These are phyloP conservation scores for Geotrichum klebahnii DNA, from an alignment of 1,139 yeast genomes.

Conservation along the genomic window DNA sequence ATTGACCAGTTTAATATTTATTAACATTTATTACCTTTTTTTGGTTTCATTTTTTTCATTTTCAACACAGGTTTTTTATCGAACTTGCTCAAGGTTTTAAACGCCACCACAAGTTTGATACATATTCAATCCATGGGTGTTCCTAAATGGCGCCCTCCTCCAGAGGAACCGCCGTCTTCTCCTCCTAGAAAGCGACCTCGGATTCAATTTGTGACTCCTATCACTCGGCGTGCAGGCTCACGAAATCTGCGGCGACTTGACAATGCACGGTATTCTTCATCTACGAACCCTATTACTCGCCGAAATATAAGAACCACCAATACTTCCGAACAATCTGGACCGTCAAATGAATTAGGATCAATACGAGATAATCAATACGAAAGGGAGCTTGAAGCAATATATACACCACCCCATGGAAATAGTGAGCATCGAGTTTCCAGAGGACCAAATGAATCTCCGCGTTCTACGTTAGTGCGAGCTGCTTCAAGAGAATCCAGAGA, in stretches of 20 bases:
- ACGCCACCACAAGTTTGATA: background rate
- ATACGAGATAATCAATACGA: conserved; percentile 8
- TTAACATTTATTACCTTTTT: too few species aligned
- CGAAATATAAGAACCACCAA: background rate
- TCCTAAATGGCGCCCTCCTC: conserved; percentile 13
- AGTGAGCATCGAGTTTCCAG: background rate
- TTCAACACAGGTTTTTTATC: background rate
- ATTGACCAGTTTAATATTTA: too few species aligned
- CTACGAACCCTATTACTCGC: background rate
- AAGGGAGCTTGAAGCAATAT: conserved; percentile 9
- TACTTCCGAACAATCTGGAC: background rate
- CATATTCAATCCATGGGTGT: conserved; percentile 2
- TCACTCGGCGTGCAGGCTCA: conserved; percentile 3
- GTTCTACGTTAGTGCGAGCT: background rate
- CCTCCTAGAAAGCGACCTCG: conserved; percentile 13
- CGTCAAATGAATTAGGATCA: background rate
- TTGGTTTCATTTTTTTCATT: background rate
- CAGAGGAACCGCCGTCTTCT: conserved; percentile 1
- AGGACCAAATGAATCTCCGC: background rate
- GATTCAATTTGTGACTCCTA: background rate
- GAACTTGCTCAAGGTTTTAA: background rate
- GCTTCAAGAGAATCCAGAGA: background rate
- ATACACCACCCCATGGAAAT: conserved; percentile 6
- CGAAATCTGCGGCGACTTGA: conserved; percentile 1
- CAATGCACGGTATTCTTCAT: background rate